Percentiles rank a stretch among this genome's conserved stretches.
phyloP scores from a whole-genome alignment of 2,329 filamentous ascomycete species.

The Setomelanomma holmii region DNA sequence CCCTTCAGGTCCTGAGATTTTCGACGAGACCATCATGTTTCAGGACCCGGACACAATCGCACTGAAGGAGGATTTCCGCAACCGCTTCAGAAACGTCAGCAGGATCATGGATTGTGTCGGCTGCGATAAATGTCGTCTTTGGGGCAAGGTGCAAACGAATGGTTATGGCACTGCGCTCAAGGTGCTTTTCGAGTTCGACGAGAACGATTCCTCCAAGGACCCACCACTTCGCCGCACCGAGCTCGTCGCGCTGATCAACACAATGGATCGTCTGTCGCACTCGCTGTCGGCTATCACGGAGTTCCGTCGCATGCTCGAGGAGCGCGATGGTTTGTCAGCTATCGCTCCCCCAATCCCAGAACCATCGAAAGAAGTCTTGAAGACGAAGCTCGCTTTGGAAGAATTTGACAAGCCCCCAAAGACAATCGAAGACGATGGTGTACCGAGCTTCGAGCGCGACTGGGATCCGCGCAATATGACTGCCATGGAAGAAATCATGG shows the following conservation, averaged over 20 bases:
- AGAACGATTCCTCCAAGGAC: slow-evolving; percentile 66
- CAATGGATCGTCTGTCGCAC: slow-evolving; percentile 83
- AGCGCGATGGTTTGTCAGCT: slow-evolving; percentile 41
- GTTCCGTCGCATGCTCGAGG: slow-evolving; percentile 67
- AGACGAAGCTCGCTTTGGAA: slow-evolving; percentile 38
- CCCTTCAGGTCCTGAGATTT: slow-evolving; percentile 74
- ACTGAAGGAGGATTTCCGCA: slow-evolving; percentile 95
- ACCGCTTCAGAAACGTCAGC: slow-evolving; percentile 95
- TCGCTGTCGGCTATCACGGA: slow-evolving; percentile 76
- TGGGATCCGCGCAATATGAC: slow-evolving; percentile 53
- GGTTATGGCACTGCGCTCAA: slow-evolving; percentile 96
- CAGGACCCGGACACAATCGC: slow-evolving; percentile 72
- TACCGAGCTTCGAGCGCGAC: slow-evolving; percentile 51
- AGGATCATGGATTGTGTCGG: slow-evolving; percentile 98
- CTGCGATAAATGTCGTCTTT: slow-evolving; percentile 97
- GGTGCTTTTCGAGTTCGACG: slow-evolving; percentile 92
- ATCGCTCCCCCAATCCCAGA: slow-evolving; percentile 24
- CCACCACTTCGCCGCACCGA: slow-evolving; percentile 86
- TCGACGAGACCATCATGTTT: slow-evolving; percentile 96
- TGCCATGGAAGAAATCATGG: slow-evolving; percentile 64
- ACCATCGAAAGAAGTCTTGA: slow-evolving; percentile 36
- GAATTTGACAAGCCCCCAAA: slow-evolving; percentile 22
- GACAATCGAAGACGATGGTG: slow-evolving; percentile 46
- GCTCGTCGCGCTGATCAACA: slow-evolving; percentile 93
- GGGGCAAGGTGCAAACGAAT: slow-evolving; percentile 95